These are phyloP conservation scores for Ophiocordyceps australis DNA, from an alignment of 2,329 filamentous ascomycete species.

Conservation along the genomic window DNA sequence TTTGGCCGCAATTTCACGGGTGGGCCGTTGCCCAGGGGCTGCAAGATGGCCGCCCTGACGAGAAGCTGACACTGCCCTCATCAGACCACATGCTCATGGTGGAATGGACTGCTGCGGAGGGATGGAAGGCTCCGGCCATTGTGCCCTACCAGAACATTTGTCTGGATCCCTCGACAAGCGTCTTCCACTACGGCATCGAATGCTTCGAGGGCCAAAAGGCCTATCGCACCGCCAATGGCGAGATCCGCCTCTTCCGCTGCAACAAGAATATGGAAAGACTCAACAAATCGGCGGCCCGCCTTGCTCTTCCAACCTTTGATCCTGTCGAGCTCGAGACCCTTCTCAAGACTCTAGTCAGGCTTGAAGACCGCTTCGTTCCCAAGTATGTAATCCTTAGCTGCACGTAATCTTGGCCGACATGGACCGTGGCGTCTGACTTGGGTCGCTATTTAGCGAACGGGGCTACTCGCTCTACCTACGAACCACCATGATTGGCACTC, in stretches of 20 bases:
- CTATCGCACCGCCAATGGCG: constrained; percentile 70
- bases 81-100: constrained; percentile 91
- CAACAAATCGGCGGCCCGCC: constrained; percentile 80
- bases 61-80: not conserved
- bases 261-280: constrained; percentile 92
- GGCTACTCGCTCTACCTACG: constrained; percentile 94
- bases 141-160: constrained; percentile 93
- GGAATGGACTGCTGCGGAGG: constrained; percentile 75
- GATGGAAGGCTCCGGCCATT: constrained; percentile 73
- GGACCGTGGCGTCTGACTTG: no score
- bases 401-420: no score
- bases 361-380: constrained; percentile 84
- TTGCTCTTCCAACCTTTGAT: constrained; percentile 81
- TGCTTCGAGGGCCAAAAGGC: constrained; percentile 99
- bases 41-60: no score
- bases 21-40: constrained; percentile 14
- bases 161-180: constrained; percentile 87
- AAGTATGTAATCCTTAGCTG: no score
- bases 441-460: no score
- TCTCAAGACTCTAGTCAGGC: constrained; percentile 59
- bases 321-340: constrained; percentile 57
- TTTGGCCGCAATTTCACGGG: constrained; percentile 88
- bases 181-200: constrained; percentile 97
- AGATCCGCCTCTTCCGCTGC: constrained; percentile 77
- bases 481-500: constrained; percentile 93